phyloP scores from a whole-genome alignment of 163 green algal genomes.

The Trebouxia gelatinosa region DNA sequence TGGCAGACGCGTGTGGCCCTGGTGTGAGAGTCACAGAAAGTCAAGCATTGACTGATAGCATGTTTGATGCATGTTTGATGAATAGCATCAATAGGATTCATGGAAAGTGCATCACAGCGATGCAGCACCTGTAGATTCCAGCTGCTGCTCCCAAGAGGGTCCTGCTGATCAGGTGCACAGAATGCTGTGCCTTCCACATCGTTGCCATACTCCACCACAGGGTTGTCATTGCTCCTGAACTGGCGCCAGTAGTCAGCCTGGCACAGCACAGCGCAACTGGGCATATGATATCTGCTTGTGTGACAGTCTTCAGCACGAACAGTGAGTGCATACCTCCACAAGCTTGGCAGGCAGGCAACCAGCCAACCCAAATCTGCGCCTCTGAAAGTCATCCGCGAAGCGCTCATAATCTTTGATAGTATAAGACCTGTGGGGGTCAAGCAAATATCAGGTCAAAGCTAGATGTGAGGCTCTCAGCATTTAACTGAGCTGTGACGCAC shows the following conservation, averaged over 20 bases:
- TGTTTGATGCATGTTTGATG: no score
- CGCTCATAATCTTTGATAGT: conserved; percentile 35
- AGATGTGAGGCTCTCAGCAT: no score
- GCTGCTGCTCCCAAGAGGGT: conserved; percentile 37
- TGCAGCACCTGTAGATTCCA: conserved; percentile 54
- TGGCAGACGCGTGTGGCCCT: no score
- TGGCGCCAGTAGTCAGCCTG: conserved; percentile 31
- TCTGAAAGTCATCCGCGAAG: conserved; percentile 33
- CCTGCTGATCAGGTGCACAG: conserved; percentile 20
- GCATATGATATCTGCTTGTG: no score
- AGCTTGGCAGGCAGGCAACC: conserved; percentile 18
- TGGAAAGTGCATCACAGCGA: no score
- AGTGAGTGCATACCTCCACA: conserved; percentile 37
- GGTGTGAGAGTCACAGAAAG: no score
- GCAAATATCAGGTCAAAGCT: no score
- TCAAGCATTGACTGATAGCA: no score
- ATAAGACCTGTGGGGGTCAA: conserved; percentile 32
- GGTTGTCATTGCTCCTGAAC: not conserved
- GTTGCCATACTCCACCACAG: conserved; percentile 52
- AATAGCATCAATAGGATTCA: no score
- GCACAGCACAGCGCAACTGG: no score
- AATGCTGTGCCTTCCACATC: conserved; percentile 60
- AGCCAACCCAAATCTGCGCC: conserved; percentile 25
- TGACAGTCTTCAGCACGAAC: not conserved
- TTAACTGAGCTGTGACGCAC: not conserved